These are phyloP conservation scores for Thuidium tamariscinum DNA, from an alignment of 225 moss, liverwort and hornwort species.

Conservation along the genomic window DNA sequence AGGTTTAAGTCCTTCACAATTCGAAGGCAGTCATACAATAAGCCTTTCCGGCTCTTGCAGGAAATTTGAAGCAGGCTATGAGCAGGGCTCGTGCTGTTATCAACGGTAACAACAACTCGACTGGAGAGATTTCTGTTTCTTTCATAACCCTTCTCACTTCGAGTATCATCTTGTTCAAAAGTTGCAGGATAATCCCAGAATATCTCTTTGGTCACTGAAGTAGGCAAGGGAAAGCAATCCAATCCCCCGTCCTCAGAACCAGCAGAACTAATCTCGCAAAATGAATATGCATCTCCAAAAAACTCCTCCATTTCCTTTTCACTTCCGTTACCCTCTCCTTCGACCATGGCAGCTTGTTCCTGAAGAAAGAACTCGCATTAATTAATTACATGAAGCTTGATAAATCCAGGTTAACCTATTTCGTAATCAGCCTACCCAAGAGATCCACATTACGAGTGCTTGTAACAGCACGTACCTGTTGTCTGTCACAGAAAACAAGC, in stretches of 20 bases:
- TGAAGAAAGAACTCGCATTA: not conserved
- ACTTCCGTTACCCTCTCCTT: slow-evolving; percentile 35
- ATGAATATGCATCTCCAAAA: slow-evolving; percentile 15
- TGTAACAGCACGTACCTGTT: slow-evolving; percentile 15
- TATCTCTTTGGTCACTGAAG: slow-evolving; percentile 34
- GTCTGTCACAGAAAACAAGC: slow-evolving; percentile 49
- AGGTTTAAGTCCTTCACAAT: slow-evolving; percentile 43
- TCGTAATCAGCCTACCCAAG: not conserved
- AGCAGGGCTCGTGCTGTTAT: slow-evolving; percentile 37
- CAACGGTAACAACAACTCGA: slow-evolving; percentile 14
- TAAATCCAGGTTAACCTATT: not conserved
- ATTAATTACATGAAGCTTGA: not conserved
- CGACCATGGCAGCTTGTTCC: slow-evolving; percentile 21
- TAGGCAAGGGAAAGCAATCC: slow-evolving; percentile 31
- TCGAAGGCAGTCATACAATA: slow-evolving; percentile 55
- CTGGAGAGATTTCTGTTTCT: not conserved
- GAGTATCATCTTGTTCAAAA: not conserved
- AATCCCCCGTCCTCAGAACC: slow-evolving; percentile 25
- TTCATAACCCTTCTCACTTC: not conserved
- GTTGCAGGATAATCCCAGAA: slow-evolving; percentile 16
- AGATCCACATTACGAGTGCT: not conserved
- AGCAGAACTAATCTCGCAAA: slow-evolving; percentile 17
- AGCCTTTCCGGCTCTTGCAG: slow-evolving; percentile 53
- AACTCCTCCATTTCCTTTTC: slow-evolving; percentile 17
- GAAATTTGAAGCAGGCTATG: slow-evolving; percentile 54